These are phyloP conservation scores for Uronychia setigera DNA, from an alignment of 73 alveolate genomes.

Conservation along the genomic window DNA sequence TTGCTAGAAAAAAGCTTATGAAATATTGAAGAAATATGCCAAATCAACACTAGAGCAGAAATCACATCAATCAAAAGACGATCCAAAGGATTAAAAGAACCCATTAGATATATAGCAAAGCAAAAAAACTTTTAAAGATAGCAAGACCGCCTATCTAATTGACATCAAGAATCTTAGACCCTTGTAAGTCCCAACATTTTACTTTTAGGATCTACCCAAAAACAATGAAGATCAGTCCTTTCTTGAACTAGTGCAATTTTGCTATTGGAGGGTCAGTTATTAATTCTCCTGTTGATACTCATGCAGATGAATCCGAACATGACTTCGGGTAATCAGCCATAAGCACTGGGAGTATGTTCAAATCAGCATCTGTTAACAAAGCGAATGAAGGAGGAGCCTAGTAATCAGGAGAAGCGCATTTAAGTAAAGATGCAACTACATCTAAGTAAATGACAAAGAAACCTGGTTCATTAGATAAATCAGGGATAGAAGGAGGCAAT, in stretches of 20 bases:
- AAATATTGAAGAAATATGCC: constrained; percentile 5
- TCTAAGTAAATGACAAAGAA: too few species aligned
- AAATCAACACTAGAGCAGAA: background rate
- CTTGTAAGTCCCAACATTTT: background rate
- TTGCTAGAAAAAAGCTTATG: constrained; percentile 7
- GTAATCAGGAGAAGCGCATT: too few species aligned
- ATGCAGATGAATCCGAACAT: too few species aligned
- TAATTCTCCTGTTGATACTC: too few species aligned
- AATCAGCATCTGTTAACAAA: too few species aligned
- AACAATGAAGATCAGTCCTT: background rate
- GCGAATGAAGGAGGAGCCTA: too few species aligned
- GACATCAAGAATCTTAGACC: background rate
- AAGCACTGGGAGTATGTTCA: too few species aligned
- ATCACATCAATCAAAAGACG: background rate
- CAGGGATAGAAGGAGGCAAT: too few species aligned
- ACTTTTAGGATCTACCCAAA: constrained; percentile 7
- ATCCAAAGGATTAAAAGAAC: background rate
- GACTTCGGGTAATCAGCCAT: too few species aligned
- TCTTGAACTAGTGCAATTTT: background rate
- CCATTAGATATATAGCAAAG: background rate
- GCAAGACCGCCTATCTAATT: background rate
- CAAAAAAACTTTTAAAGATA: background rate
- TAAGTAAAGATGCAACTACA: too few species aligned
- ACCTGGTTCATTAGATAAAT: too few species aligned
- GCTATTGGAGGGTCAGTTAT: background rate